phyloP scores from a whole-genome alignment of 2,329 filamentous ascomycete genomes.

The Epichloe sibirici region DNA sequence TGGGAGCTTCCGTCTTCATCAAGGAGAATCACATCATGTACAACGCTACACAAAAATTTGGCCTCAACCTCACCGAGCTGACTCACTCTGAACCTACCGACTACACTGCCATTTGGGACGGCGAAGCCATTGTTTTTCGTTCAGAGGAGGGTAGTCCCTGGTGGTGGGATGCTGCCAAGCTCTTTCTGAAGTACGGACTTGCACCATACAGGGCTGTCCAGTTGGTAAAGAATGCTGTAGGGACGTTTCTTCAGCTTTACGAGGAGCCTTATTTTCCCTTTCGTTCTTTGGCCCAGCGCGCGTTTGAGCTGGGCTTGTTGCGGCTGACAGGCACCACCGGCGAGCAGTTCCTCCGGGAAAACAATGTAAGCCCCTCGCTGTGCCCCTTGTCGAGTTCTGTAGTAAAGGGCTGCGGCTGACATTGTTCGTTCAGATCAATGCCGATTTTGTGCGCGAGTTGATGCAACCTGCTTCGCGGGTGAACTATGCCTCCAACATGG shows the following conservation, averaged over 20 bases:
- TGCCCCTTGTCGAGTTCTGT: too few species aligned
- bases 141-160: conserved; percentile 44
- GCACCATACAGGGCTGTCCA: conserved; percentile 62
- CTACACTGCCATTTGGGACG: conserved; percentile 74
- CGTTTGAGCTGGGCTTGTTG: conserved; percentile 54
- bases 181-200: conserved; percentile 77
- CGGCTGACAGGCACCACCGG: conserved; percentile 60
- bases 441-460: conserved; percentile 62
- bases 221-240: conserved; percentile 59
- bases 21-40: conserved; percentile 70
- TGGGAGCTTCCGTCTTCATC: conserved; percentile 90
- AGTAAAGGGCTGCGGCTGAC: conserved; percentile 1
- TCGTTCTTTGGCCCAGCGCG: conserved; percentile 56
- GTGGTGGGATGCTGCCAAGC: conserved; percentile 71
- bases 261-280: conserved; percentile 76
- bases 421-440: conserved; percentile 36
- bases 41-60: conserved; percentile 58
- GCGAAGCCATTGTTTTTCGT: conserved; percentile 57
- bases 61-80: conserved; percentile 43
- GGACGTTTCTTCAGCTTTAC: conserved; percentile 69
- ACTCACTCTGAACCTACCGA: conserved; percentile 36
- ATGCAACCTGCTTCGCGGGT: conserved; percentile 85
- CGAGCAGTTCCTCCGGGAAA: conserved; percentile 54
- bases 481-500: conserved; percentile 86
- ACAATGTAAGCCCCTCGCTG: conserved; percentile 27